Evolutionary conservation across 225 moss, liverwort and hornwort genomes (phyloP).

Genomic region (Climacium dendroides): DNA sequence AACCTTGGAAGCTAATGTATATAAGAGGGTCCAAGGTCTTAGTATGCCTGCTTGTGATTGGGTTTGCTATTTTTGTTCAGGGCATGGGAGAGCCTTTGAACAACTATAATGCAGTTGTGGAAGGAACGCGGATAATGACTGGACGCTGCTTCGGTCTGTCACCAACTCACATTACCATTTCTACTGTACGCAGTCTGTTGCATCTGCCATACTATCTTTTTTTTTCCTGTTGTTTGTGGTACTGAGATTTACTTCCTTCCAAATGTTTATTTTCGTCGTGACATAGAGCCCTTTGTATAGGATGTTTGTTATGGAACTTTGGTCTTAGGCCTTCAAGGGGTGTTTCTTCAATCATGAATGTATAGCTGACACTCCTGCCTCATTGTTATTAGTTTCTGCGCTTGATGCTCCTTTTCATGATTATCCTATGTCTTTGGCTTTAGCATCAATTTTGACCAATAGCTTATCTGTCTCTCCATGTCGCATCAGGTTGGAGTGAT

Average conservation of each 20-base stretch:
- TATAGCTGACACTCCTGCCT: background rate
- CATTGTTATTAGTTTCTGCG: background rate
- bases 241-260: background rate
- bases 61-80: slow-evolving; percentile 22
- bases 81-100: slow-evolving; percentile 99
- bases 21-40: background rate
- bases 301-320: background rate
- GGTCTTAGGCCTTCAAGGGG: background rate
- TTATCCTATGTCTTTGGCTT: background rate
- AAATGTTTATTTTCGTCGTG: background rate
- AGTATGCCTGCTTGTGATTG: background rate
- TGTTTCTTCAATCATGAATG: background rate
- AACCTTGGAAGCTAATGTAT: background rate
- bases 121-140: slow-evolving; percentile 83
- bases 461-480: background rate
- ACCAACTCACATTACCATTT: slow-evolving; percentile 89
- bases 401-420: background rate
- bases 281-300: background rate
- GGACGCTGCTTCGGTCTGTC: slow-evolving; percentile 91
- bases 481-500: slow-evolving; percentile 73
- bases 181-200: slow-evolving; percentile 73
- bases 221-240: background rate
- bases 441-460: background rate
- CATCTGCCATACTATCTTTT: slow-evolving; percentile 16
- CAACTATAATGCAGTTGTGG: slow-evolving; percentile 79